Evolutionary conservation across 176 grass and related monocot genomes (phyloP).

Genomic region (Rhipidocladum racemiflorum): DNA sequence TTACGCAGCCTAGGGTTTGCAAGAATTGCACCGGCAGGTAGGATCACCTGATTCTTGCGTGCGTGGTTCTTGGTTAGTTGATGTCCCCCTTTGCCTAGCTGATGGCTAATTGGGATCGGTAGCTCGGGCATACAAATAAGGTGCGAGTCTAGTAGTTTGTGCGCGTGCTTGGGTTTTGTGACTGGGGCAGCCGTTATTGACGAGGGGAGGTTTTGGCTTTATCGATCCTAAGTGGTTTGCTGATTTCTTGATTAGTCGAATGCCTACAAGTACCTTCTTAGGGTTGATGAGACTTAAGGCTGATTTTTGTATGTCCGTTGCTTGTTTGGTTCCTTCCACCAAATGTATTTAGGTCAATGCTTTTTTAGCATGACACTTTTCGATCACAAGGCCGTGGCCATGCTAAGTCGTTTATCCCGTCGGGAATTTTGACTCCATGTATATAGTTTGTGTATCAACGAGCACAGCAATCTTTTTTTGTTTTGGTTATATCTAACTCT

Average conservation of each 20-base stretch:
- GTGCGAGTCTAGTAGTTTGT: not conserved
- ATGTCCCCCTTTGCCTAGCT: not conserved
- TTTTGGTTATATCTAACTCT: not conserved
- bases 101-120: not conserved
- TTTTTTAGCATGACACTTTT: not conserved
- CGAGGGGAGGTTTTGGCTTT: no score
- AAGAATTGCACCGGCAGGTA: not conserved
- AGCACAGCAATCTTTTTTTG: not conserved
- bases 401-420: not conserved
- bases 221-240: not conserved
- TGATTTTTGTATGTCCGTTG: slow-evolving; percentile 4
- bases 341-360: not conserved
- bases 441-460: not conserved
- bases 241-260: not conserved
- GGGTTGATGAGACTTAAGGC: not conserved
- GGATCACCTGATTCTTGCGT: not conserved
- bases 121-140: not conserved
- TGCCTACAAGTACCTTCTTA: not conserved
- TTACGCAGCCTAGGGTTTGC: slow-evolving; percentile 2
- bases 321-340: not conserved
- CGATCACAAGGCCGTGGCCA: not conserved
- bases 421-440: not conserved
- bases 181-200: no score
- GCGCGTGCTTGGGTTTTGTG: no score
- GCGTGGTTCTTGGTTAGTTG: not conserved